Base-by-base conservation (phyloP, 805 yeast genomes). In the Monosporozyma servazzii region DNA sequence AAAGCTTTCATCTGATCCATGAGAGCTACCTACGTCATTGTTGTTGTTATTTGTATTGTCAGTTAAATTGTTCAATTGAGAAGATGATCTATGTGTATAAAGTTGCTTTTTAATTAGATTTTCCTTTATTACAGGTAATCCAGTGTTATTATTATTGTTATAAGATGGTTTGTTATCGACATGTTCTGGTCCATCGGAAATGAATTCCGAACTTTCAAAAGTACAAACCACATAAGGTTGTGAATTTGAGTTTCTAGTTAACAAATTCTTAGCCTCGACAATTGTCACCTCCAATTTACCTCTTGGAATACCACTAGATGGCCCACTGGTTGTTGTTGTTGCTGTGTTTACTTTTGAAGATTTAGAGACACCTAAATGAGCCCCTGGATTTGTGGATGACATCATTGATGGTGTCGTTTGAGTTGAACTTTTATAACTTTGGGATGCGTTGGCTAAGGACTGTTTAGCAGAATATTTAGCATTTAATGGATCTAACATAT, bases 191-290 rank as follows among this genome's bases (percentile, higher is more conserved):
- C 89, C 90, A 55, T 82, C 81, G 25, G 96, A 82, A 53, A 91
- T 89, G 57, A 83, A 86, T 70, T 93, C 98, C 1, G 95, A 84
- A 54, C 91, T 84, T 66, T 88, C 96, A 72, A 86, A 89, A 10
- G 95, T 85, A 68, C 95, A 87, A 37, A 89, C 96, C 18, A 87
- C 96, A 66, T 89, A 85, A 3, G 96, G 96, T 58, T 79, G 86
- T 3, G 91, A 75, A 62, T 73, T 71, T 41, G 75, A 69, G 4
- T 80, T 69, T 45, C 76, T 74, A 33, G 82, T 78, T 43, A 75
- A 70, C 55, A 91, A 75, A 58, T 82, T 83, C 53, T 75, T 77
- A 1, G 96, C 97, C 67, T 88, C 91, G 27, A 86, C 72, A 54
- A 91, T 88, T 33, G 80, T 81, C 47, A 93, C 89, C 60, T 81